Evolutionary conservation across 495 filamentous ascomycete genomes (phyloP).

Genomic region (Hypoxylon crocopeplum): DNA sequence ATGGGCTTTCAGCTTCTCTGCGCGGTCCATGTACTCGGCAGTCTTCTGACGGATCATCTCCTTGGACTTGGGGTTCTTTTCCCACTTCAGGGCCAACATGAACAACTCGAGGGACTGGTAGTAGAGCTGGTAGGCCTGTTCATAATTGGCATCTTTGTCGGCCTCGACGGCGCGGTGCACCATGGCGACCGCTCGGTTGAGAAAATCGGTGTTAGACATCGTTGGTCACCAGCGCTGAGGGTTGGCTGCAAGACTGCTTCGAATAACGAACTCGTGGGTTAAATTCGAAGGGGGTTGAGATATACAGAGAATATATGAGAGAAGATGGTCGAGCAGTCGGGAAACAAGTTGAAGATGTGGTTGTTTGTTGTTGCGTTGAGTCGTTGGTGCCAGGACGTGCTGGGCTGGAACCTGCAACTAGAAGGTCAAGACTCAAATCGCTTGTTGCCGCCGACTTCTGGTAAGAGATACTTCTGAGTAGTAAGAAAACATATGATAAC

Average conservation of each 20-base stretch:
- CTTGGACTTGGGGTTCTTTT: slow-evolving; percentile 95
- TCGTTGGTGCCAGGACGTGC: slow-evolving; percentile 24
- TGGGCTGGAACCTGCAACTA: slow-evolving; percentile 28
- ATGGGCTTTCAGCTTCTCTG: slow-evolving; percentile 95
- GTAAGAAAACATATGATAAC: slow-evolving; percentile 1
- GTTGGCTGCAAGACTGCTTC: slow-evolving; percentile 8
- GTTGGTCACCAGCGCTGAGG: slow-evolving; percentile 29
- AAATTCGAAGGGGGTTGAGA: slow-evolving; percentile 2
- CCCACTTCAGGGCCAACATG: slow-evolving; percentile 97
- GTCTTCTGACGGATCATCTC: slow-evolving; percentile 95
- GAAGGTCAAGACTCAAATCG: no score
- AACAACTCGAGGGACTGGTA: slow-evolving; percentile 93
- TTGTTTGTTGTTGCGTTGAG: slow-evolving; percentile 2
- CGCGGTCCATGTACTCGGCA: slow-evolving; percentile 96
- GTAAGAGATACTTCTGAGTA: not conserved
- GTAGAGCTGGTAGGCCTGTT: slow-evolving; percentile 94
- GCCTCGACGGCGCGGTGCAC: slow-evolving; percentile 97
- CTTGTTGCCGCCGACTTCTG: slow-evolving; percentile 37
- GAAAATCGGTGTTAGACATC: slow-evolving; percentile 98
- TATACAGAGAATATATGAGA: slow-evolving; percentile 1
- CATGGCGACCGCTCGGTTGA: slow-evolving; percentile 91
- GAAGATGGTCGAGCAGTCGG: not conserved
- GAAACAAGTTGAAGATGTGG: slow-evolving; percentile 11
- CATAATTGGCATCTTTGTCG: slow-evolving; percentile 94
- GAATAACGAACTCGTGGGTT: not conserved